These are phyloP conservation scores for Acer saccharum DNA, from an alignment of 345 rosid species.

Conservation along the genomic window DNA sequence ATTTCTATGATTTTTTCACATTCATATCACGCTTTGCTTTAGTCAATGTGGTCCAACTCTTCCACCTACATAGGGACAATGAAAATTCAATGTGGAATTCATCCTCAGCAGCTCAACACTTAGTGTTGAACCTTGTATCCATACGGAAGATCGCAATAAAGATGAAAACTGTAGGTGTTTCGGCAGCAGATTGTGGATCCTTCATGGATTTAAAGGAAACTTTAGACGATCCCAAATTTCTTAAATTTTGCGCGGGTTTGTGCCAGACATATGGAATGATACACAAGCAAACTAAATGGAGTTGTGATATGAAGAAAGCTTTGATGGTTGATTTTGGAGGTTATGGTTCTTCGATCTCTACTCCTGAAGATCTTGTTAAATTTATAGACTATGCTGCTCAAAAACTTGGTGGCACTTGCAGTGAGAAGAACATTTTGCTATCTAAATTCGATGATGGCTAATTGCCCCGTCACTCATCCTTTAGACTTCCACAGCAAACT, in stretches of 20 bases:
- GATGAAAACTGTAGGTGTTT: slow-evolving; percentile 53
- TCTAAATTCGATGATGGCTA: slow-evolving; percentile 17
- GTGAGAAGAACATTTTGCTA: slow-evolving; percentile 22
- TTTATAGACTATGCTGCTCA: slow-evolving; percentile 39
- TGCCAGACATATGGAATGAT: slow-evolving; percentile 48
- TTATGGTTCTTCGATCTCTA: slow-evolving; percentile 35
- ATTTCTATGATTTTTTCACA: slow-evolving; percentile 67
- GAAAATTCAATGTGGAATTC: slow-evolving; percentile 31
- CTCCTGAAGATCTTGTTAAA: slow-evolving; percentile 59
- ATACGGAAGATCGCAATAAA: slow-evolving; percentile 40
- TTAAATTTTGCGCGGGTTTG: slow-evolving; percentile 43
- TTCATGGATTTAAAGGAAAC: slow-evolving; percentile 41
- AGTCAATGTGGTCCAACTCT: slow-evolving; percentile 52
- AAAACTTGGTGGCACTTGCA: slow-evolving; percentile 22
- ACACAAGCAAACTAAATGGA: slow-evolving; percentile 37
- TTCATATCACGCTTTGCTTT: slow-evolving; percentile 63
- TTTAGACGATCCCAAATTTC: slow-evolving; percentile 53
- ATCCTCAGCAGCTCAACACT: slow-evolving; percentile 40
- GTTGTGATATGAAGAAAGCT: slow-evolving; percentile 28
- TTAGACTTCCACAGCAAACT: no score
- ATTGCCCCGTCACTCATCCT: not conserved
- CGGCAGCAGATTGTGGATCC: slow-evolving; percentile 34
- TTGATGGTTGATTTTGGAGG: slow-evolving; percentile 31
- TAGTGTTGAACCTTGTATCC: slow-evolving; percentile 52
- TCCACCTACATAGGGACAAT: slow-evolving; percentile 19